Evolutionary conservation across 768 basidiomycete genomes (phyloP), one percentile per base, ranked within the genome.

Genomic region (Punctularia strigosozonata): DNA sequence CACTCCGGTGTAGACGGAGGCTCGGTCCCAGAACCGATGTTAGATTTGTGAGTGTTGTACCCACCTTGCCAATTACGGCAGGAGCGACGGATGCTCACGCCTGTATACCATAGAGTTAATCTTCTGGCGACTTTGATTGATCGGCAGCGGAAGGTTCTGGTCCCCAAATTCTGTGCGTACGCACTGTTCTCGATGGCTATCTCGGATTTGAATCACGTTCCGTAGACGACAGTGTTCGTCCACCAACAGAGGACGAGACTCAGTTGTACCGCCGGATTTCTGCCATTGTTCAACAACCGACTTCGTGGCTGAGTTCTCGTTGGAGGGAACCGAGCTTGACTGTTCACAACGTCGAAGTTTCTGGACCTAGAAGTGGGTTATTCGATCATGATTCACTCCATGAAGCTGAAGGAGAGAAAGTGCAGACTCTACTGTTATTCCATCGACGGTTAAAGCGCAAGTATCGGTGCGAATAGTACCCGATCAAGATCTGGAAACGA

Each of bases 1-100:
- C 95, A 99, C 56, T 91, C 89, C 13, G 95, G 95, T 44, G 71
- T 97, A 6, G 89, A 95, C 50, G 95, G 95, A 23, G 95, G 95
- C 13, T 83, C 76, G 1, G 71, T 78, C 2, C 63, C 64, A 3
- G 95, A 99, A 58, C 92, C 95, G 0, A 89, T 98, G 84, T 64
- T 79, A 36, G 95, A 98, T 50, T 88, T 98, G 85, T 87, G 49
- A 40, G 71, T 51, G 20, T 19, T 30, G 25, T 5, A 12, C 18
- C 19, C 26, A 35, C 10, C 31, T 40, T 19, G 21, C 21, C 7
- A 33, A 10, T 15, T 21, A 1, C 6, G 14, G 39, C 6, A n/a
- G n/a, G 18, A 14, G 24, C 24, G n/a, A 24, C 5, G 3, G 3
- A 5, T 24, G 8, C 28, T 43, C 1, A 15, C 31, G 18, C 8